Percentiles rank a stretch among this genome's conserved stretches.
These are phyloP conservation scores for Phytopythium aichiense DNA, from an alignment of 352 stramenopile species.

Conservation along the genomic window DNA sequence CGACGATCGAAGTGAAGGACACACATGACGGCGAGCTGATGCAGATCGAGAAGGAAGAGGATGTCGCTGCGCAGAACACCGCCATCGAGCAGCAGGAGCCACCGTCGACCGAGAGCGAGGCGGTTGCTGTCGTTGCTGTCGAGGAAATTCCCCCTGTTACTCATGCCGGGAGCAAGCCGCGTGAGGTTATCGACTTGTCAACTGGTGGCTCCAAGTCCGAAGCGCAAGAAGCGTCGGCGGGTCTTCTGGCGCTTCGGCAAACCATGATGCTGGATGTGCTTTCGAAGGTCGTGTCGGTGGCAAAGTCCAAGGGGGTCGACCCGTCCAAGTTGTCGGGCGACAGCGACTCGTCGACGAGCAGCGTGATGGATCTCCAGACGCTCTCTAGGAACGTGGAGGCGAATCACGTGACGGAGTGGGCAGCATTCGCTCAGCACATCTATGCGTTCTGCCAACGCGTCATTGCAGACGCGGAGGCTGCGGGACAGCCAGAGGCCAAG, in stretches of 20 bases:
- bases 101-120: not conserved
- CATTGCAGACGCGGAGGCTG: slow-evolving; percentile 51
- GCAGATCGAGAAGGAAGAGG: not conserved
- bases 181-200: not conserved
- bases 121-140: not conserved
- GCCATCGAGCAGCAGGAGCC: not conserved
- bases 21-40: not conserved
- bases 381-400: slow-evolving; percentile 36
- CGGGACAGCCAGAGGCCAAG: slow-evolving; percentile 46
- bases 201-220: slow-evolving; percentile 16
- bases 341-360: slow-evolving; percentile 2
- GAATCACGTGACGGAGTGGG: slow-evolving; percentile 52
- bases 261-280: slow-evolving; percentile 77
- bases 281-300: slow-evolving; percentile 78
- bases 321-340: slow-evolving; percentile 44
- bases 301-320: slow-evolving; percentile 67
- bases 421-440: slow-evolving; percentile 63
- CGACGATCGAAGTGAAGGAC: slow-evolving; percentile 6
- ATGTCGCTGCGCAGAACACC: not conserved
- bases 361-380: slow-evolving; percentile 46
- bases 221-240: slow-evolving; percentile 34
- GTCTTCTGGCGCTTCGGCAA: slow-evolving; percentile 46
- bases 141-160: not conserved
- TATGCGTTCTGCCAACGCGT: slow-evolving; percentile 74
- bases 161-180: not conserved